phyloP scores from a whole-genome alignment of 768 basidiomycete genomes.

The Multifurca ochricompacta region DNA sequence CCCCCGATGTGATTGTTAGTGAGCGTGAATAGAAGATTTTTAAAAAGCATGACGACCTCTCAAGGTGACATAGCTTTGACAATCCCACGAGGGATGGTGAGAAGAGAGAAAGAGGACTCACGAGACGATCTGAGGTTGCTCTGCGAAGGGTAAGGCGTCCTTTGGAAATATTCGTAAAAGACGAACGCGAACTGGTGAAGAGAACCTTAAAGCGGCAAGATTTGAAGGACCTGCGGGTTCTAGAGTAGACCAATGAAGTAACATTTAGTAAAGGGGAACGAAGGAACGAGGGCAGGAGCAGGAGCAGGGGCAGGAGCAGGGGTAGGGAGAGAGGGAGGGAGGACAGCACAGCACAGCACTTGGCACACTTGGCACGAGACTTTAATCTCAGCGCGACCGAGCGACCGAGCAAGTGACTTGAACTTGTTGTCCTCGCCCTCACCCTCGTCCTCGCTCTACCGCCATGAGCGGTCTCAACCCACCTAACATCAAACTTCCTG shows the following conservation, averaged over 20 bases:
- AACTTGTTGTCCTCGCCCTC: too few species aligned
- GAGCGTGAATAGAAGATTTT: background rate
- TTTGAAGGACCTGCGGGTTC: conserved; percentile 47
- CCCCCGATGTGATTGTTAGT: too few species aligned
- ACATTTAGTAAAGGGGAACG: too few species aligned
- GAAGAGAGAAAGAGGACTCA: conserved; percentile 28
- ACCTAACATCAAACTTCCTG: conserved; percentile 12
- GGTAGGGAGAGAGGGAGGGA: too few species aligned
- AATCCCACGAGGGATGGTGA: background rate
- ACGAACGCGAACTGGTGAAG: conserved; percentile 57
- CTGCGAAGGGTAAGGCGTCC: conserved; percentile 50
- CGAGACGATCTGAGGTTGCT: conserved; percentile 57
- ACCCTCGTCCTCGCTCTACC: background rate
- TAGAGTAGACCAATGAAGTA: conserved; percentile 62
- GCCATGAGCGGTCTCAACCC: conserved; percentile 10
- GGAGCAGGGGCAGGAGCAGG: too few species aligned
- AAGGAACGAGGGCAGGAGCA: too few species aligned
- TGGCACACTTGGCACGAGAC: too few species aligned
- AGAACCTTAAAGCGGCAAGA: conserved; percentile 66
- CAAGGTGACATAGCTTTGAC: conserved; percentile 8
- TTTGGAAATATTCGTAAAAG: conserved; percentile 66
- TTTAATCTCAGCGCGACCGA: too few species aligned
- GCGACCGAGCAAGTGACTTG: too few species aligned
- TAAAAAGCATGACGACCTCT: too few species aligned
- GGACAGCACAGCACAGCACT: too few species aligned